A percentile compares a stretch with the other conserved stretches of the same genome.
These are phyloP conservation scores for Talaromyces amestolkiae DNA, from an alignment of 2,329 filamentous ascomycete genomes.

Conservation along the genomic window DNA sequence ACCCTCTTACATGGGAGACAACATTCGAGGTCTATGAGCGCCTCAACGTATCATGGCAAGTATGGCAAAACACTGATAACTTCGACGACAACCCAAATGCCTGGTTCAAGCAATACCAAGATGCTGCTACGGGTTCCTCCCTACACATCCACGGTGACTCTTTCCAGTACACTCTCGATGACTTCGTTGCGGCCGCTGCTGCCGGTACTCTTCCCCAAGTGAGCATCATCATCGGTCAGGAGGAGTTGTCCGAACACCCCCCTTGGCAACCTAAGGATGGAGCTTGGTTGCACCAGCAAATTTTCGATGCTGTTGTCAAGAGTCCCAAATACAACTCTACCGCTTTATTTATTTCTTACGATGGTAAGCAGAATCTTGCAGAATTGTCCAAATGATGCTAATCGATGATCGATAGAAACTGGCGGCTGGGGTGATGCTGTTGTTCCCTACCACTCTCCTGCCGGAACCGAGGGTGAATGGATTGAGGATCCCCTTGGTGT, in stretches of 20 bases:
- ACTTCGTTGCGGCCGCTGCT: conserved; percentile 52
- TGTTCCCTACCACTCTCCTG: conserved; percentile 50
- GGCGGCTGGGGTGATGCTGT: conserved; percentile 58
- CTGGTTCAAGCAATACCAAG: conserved; percentile 55
- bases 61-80: conserved; percentile 52
- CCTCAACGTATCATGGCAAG: conserved; percentile 51
- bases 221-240: conserved; percentile 51
- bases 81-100: conserved; percentile 56
- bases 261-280: conserved; percentile 55
- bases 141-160: conserved; percentile 49
- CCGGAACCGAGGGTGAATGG: conserved; percentile 54
- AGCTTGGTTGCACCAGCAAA: conserved; percentile 54
- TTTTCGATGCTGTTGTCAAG: conserved; percentile 52
- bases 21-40: conserved; percentile 51
- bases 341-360: conserved; percentile 31
- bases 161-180: conserved; percentile 45
- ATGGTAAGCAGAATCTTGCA: conserved; percentile 40
- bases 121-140: conserved; percentile 40
- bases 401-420: conserved; percentile 40
- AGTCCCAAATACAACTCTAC: conserved; percentile 52
- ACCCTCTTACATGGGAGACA: conserved; percentile 56
- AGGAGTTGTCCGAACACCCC: conserved; percentile 54
- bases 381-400: neutral
- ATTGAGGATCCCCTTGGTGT: conserved; percentile 46
- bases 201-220: conserved; percentile 53